Evolutionary conservation across 148 eudicot genomes (phyloP).

Genomic region (Silene conica): DNA sequence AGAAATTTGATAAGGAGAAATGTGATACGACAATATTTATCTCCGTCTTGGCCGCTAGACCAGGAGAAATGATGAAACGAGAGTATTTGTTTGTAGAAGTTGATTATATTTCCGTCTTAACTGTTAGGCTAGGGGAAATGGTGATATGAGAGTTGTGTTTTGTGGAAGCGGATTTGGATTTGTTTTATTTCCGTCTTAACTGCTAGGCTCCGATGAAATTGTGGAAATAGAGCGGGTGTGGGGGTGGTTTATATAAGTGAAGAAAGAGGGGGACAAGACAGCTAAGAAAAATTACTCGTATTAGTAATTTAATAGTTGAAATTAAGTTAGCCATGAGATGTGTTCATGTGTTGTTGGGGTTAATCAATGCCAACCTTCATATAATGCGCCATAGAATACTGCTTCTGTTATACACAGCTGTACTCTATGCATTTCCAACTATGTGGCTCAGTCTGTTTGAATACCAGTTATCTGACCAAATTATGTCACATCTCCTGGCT

Average conservation of each 20-base stretch:
- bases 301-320: not conserved
- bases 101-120: not conserved
- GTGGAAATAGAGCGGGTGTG: not conserved
- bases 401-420: slow-evolving; percentile 8
- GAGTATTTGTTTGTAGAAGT: no score
- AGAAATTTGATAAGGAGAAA: no score
- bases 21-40: no score
- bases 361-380: not conserved
- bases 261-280: slow-evolving; percentile 2
- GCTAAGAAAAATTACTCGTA: not conserved
- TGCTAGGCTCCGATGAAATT: not conserved
- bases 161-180: not conserved
- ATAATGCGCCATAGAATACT: not conserved
- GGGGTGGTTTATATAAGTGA: not conserved
- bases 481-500: not conserved
- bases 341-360: not conserved
- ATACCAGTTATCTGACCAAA: not conserved
- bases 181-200: not conserved
- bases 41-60: no score
- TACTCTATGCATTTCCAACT: not conserved
- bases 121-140: not conserved
- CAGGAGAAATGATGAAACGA: no score
- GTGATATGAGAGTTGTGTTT: not conserved
- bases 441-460: no score
- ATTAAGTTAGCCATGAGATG: not conserved